Evolutionary conservation across 495 filamentous ascomycete species (phyloP).

Genomic region (Aspergillus kassunensis): DNA sequence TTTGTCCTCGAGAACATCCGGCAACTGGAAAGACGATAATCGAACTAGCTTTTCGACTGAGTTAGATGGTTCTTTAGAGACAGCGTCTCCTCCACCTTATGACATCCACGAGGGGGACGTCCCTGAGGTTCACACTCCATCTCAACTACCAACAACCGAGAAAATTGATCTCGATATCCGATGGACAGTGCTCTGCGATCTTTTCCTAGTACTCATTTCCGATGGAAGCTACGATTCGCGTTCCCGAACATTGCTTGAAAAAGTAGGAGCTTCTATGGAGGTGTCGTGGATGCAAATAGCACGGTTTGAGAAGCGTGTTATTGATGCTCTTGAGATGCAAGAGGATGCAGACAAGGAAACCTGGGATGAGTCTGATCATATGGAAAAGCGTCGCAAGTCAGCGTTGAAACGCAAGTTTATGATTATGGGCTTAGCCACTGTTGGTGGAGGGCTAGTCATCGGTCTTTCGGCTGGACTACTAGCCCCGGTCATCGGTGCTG

Average conservation of each 20-base stretch:
- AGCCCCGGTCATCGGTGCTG: conserved; percentile 91
- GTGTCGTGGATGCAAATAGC: conserved; percentile 92
- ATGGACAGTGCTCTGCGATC: conserved; percentile 95
- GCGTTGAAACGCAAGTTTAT: conserved; percentile 78
- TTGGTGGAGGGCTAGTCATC: conserved; percentile 93
- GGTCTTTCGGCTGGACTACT: conserved; percentile 88
- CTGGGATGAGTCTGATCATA: conserved; percentile 95
- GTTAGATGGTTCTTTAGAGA: conserved; percentile 26
- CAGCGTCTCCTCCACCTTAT: conserved; percentile 66
- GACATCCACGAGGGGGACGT: conserved; percentile 65
- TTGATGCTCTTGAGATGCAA: conserved; percentile 97
- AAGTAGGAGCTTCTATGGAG: conserved; percentile 71
- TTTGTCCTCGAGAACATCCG: conserved; percentile 26
- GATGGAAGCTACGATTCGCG: conserved; percentile 91
- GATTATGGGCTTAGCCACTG: conserved; percentile 96
- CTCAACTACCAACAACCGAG: conserved; percentile 70
- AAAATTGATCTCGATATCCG: conserved; percentile 94
- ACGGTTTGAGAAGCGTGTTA: conserved; percentile 95
- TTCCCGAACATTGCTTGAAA: conserved; percentile 80
- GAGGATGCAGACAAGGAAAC: conserved; percentile 87
- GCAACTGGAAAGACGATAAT: conserved; percentile 25
- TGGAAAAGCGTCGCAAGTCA: conserved; percentile 78
- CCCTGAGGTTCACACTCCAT: conserved; percentile 71
- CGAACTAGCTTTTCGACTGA: conserved; percentile 27
- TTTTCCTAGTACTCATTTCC: conserved; percentile 93